phyloP scores from a whole-genome alignment of 768 basidiomycete genomes.

The Podaxis sp. region DNA sequence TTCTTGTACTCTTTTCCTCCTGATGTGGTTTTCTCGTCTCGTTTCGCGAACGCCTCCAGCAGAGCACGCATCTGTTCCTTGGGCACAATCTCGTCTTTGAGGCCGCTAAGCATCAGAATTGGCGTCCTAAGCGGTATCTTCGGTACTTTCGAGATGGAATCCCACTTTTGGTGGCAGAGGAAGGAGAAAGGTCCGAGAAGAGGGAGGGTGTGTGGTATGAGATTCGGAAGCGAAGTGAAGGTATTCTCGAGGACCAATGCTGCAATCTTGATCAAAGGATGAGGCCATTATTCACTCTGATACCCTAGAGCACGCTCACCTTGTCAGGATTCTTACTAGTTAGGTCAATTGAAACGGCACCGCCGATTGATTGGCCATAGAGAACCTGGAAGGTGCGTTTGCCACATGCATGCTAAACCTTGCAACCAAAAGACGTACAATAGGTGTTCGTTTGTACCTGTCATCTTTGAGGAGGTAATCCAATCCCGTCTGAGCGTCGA shows the following conservation, averaged over 20 bases:
- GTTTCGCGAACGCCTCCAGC: constrained; percentile 61
- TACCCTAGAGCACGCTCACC: constrained; percentile 35
- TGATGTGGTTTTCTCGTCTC: constrained; percentile 44
- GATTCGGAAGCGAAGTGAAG: constrained; percentile 78
- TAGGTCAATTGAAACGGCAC: constrained; percentile 89
- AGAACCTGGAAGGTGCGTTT: constrained; percentile 46
- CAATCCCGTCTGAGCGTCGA: constrained; percentile 83
- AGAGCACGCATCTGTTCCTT: constrained; percentile 73
- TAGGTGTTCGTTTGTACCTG: constrained; percentile 58
- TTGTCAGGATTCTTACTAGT: constrained; percentile 74
- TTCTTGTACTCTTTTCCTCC: constrained; percentile 42
- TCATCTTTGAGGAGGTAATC: constrained; percentile 72
- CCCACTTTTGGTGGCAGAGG: constrained; percentile 88
- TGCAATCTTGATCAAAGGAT: constrained; percentile 47
- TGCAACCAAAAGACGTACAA: constrained; percentile 44
- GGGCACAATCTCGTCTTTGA: constrained; percentile 71
- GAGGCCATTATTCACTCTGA: not conserved
- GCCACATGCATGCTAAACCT: not conserved
- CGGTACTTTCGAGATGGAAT: constrained; percentile 66
- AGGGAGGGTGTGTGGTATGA: constrained; percentile 83
- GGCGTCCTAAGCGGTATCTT: constrained; percentile 65
- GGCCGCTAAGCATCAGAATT: constrained; percentile 81
- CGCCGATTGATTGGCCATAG: constrained; percentile 88
- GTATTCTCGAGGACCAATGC: constrained; percentile 93
- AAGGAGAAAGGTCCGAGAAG: constrained; percentile 70